Evolutionary conservation across 768 basidiomycete genomes (phyloP).

Genomic region (Sistotremastrum suecicum): DNA sequence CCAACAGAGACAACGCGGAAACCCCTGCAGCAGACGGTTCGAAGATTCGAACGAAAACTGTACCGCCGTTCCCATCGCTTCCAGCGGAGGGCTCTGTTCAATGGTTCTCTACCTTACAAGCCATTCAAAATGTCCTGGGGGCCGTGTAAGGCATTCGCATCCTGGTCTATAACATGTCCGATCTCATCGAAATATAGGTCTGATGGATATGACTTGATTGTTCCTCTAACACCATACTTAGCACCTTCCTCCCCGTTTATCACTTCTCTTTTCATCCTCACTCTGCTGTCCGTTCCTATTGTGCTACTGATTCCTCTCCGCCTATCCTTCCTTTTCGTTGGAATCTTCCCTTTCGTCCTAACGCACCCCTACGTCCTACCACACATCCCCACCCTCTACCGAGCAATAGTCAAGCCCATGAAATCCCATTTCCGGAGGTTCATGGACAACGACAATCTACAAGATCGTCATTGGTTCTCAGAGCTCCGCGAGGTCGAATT

Average conservation of each 20-base stretch:
- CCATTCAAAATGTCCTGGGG: constrained; percentile 87
- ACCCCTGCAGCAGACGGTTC: background rate
- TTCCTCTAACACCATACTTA: constrained; percentile 38
- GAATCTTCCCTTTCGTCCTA: constrained; percentile 35
- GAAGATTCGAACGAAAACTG: constrained; percentile 7
- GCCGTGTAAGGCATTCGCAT: constrained; percentile 37
- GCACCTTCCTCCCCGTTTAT: constrained; percentile 6
- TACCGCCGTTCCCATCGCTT: constrained; percentile 22
- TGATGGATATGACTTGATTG: constrained; percentile 40
- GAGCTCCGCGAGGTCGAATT: constrained; percentile 58
- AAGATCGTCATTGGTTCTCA: constrained; percentile 48
- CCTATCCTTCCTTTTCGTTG: constrained; percentile 18
- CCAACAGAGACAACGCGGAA: constrained; percentile 37
- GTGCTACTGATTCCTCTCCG: constrained; percentile 11
- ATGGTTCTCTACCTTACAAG: constrained; percentile 82
- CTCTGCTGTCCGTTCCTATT: constrained; percentile 5
- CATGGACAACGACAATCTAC: constrained; percentile 51
- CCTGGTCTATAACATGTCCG: background rate
- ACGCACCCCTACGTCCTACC: constrained; percentile 34
- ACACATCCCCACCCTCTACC: constrained; percentile 18
- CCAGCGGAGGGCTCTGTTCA: constrained; percentile 52
- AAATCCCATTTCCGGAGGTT: constrained; percentile 17
- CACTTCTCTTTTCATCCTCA: constrained; percentile 1
- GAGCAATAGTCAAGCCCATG: constrained; percentile 5
- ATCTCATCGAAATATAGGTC: constrained; percentile 26